These are phyloP conservation scores for Fistulifera solaris DNA, from an alignment of 108 stramenopile species.

Conservation along the genomic window DNA sequence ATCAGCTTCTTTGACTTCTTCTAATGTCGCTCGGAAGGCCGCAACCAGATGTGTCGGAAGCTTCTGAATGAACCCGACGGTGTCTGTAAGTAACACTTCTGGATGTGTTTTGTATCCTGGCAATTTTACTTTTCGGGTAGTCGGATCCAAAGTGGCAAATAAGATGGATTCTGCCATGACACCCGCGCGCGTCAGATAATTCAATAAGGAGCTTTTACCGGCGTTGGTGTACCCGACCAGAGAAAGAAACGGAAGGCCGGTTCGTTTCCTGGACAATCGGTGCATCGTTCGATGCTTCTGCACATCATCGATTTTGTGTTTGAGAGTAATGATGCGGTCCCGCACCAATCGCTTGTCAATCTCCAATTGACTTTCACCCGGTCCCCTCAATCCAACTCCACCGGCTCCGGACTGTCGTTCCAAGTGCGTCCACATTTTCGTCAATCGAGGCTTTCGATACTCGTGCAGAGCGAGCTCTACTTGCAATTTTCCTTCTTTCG, in stretches of 20 bases:
- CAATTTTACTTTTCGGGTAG: slow-evolving; percentile 89
- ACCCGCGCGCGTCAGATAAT: slow-evolving; percentile 85
- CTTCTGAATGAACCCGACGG: slow-evolving; percentile 97
- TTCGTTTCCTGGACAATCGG: slow-evolving; percentile 49
- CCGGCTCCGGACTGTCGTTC: slow-evolving; percentile 90
- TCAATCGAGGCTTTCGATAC: slow-evolving; percentile 90
- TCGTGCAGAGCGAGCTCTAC: slow-evolving; percentile 89
- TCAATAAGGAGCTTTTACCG: slow-evolving; percentile 89
- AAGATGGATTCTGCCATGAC: slow-evolving; percentile 92
- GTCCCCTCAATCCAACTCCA: slow-evolving; percentile 88
- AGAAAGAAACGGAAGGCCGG: slow-evolving; percentile 78
- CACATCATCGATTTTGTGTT: slow-evolving; percentile 83
- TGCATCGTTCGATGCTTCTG: slow-evolving; percentile 85
- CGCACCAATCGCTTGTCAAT: slow-evolving; percentile 88
- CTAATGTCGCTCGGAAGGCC: slow-evolving; percentile 93
- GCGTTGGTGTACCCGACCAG: slow-evolving; percentile 96
- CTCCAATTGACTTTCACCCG: slow-evolving; percentile 92
- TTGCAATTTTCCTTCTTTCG: slow-evolving; percentile 90
- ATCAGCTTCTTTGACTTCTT: slow-evolving; percentile 89
- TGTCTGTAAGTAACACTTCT: slow-evolving; percentile 90
- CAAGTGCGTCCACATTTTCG: slow-evolving; percentile 94
- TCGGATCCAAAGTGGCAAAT: slow-evolving; percentile 96
- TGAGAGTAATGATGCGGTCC: slow-evolving; percentile 85
- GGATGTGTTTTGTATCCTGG: slow-evolving; percentile 90
- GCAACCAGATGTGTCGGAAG: slow-evolving; percentile 93